A percentile compares a stretch with the other conserved stretches of the same genome.
Evolutionary conservation across 352 stramenopile species (phyloP).

Genomic region (Globisporangium canariense): DNA sequence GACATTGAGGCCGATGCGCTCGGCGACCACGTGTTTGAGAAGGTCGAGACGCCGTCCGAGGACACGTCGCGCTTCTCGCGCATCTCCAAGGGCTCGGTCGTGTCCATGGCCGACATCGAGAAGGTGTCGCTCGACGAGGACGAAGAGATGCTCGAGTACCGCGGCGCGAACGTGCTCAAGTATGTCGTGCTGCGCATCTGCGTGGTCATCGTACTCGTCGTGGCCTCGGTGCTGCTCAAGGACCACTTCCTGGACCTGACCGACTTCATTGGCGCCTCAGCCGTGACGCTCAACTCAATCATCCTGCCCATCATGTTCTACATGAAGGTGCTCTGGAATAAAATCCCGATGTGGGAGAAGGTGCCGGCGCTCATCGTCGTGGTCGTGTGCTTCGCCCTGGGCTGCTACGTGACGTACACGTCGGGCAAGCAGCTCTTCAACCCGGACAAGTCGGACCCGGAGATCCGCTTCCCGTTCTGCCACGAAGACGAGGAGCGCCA

Average conservation of each 20-base stretch:
- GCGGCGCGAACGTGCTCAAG: constrained; percentile 17
- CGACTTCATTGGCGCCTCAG: constrained; percentile 27
- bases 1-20: not conserved
- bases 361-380: constrained; percentile 16
- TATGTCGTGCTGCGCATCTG: constrained; percentile 19
- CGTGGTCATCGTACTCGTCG: constrained; percentile 18
- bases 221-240: constrained; percentile 18
- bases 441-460: constrained; percentile 8
- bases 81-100: constrained; percentile 11
- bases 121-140: constrained; percentile 2
- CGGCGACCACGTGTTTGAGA: not conserved
- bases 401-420: constrained; percentile 27
- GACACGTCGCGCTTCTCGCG: not conserved
- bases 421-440: constrained; percentile 24
- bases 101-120: constrained; percentile 15
- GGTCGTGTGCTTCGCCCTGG: constrained; percentile 20
- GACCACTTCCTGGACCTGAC: constrained; percentile 23
- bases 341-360: constrained; percentile 23
- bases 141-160: constrained; percentile 11
- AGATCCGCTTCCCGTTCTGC: constrained; percentile 18
- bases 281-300: constrained; percentile 25
- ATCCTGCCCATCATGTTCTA: constrained; percentile 27
- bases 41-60: not conserved
- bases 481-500: constrained; percentile 12
- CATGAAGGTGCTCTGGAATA: constrained; percentile 20